phyloP scores from a whole-genome alignment of 2,329 filamentous ascomycete genomes.

The Aphanoascus verrucosus region DNA sequence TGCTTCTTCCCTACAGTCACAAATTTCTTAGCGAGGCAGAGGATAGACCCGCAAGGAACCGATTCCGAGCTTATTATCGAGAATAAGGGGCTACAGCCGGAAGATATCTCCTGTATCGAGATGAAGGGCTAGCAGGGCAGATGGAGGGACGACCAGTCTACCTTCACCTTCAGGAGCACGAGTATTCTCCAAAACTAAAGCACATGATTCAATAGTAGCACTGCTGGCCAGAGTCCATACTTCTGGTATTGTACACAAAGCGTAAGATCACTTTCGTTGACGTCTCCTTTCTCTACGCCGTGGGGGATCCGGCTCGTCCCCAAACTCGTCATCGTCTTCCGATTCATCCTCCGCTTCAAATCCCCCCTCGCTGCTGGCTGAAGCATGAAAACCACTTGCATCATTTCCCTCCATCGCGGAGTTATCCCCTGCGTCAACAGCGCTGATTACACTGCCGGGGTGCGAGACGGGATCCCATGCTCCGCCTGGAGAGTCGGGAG shows the following conservation, averaged over 20 bases:
- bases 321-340: background rate
- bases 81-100: too few relatives aligned
- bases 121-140: too few relatives aligned
- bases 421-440: constrained; percentile 5
- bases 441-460: constrained; percentile 3
- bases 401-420: constrained; percentile 7
- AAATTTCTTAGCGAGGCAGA: too few relatives aligned
- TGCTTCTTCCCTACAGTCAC: too few relatives aligned
- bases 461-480: constrained; percentile 3
- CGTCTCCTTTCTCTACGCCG: background rate
- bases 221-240: background rate
- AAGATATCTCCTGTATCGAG: too few relatives aligned
- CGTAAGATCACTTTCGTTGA: background rate
- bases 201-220: background rate
- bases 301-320: background rate
- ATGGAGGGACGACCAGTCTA: too few relatives aligned
- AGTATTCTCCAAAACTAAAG: too few relatives aligned
- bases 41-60: too few relatives aligned
- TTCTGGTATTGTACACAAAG: background rate
- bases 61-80: too few relatives aligned
- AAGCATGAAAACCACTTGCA: background rate
- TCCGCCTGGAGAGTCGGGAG: background rate
- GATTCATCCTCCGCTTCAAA: constrained; percentile 8
- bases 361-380: constrained; percentile 6
- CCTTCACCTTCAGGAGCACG: too few relatives aligned